Percentiles rank a stretch among this genome's conserved stretches.
These are phyloP conservation scores for Peronospora farinosa DNA, from an alignment of 352 stramenopile species.

Conservation along the genomic window DNA sequence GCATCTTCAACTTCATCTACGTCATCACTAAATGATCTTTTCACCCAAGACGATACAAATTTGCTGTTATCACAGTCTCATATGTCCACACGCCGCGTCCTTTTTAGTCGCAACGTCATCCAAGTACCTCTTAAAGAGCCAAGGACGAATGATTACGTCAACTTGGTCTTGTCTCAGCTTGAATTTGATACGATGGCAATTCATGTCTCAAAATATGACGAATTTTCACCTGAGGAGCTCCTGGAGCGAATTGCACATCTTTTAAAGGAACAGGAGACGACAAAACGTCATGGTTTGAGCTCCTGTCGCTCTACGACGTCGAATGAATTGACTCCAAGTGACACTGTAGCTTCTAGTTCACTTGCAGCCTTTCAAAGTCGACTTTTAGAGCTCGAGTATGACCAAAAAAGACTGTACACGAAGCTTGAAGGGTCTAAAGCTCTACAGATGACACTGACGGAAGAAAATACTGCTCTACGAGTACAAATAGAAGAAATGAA, in stretches of 20 bases:
- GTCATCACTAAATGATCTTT: conserved; percentile 25
- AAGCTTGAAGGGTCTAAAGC: conserved; percentile 51
- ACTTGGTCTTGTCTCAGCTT: conserved; percentile 65
- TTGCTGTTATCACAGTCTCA: conserved; percentile 18
- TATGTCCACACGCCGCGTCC: conserved; percentile 31
- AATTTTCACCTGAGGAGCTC: conserved; percentile 45
- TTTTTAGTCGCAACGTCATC: conserved; percentile 68
- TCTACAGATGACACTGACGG: conserved; percentile 57
- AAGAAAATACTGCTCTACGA: conserved; percentile 59
- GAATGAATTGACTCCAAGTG: background rate
- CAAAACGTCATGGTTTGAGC: conserved; percentile 18
- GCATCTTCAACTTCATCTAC: conserved; percentile 26
- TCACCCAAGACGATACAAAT: conserved; percentile 23
- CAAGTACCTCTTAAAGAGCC: conserved; percentile 61
- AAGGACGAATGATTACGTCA: conserved; percentile 47
- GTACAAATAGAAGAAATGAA: conserved; percentile 47
- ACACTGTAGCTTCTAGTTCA: conserved; percentile 12
- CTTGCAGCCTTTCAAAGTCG: conserved; percentile 46
- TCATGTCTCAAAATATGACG: conserved; percentile 62
- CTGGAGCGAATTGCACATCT: conserved; percentile 52
- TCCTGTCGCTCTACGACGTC: conserved; percentile 9
- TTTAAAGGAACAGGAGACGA: conserved; percentile 43
- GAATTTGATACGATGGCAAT: conserved; percentile 76
- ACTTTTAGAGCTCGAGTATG: conserved; percentile 63
- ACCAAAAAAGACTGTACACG: conserved; percentile 55